Evolutionary conservation across 768 basidiomycete genomes (phyloP), one percentile per base, ranked within the genome.

Genomic region (Hebeloma cylindrosporum): DNA sequence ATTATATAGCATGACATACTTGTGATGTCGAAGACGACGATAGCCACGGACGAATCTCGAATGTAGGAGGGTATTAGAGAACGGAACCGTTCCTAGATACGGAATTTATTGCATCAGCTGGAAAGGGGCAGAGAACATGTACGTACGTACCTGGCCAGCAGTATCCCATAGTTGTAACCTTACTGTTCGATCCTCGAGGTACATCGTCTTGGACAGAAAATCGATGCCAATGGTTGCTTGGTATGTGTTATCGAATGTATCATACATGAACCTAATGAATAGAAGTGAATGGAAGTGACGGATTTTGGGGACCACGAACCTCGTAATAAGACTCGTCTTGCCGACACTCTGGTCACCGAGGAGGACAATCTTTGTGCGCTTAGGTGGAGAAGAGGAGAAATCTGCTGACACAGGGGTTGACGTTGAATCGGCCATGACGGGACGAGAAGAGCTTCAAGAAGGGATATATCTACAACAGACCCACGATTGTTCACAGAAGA

Each of bases 181-280:
- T 35, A 99, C 95, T 1, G 96, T 99, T 58, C 96, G 78, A 71
- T 99, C 96, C 62, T 99, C 96, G 45, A 98, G 78, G 68, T 99
- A 99, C 92, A 99, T 95, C 0, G 96, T 98, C 77, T 99, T 99
- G 72, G 93, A 95, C 69, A 99, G 74, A 66, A 99, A 99, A 72
- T 99, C 96, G 68, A 99, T 99, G 46, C 95, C 93, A 62, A 95
- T 95, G 7, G 93, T 95, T 14, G 93, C 93, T 64, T 93, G 91
- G 66, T 99, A 99, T 32, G 95, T 98, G 67, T 98, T 98, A 75
- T 99, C 96, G 67, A 99, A 99, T 1, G 96, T 98, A 70, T 99
- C 96, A 65, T 99, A 99, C 96, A 98, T 94, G 65, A 90, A 89
- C 70, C 91, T 94, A 44, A 6, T 23, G 20, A 32, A 35, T 16